Base-by-base conservation (phyloP, 495 filamentous ascomycete genomes). In the Penicillium turbatum region DNA sequence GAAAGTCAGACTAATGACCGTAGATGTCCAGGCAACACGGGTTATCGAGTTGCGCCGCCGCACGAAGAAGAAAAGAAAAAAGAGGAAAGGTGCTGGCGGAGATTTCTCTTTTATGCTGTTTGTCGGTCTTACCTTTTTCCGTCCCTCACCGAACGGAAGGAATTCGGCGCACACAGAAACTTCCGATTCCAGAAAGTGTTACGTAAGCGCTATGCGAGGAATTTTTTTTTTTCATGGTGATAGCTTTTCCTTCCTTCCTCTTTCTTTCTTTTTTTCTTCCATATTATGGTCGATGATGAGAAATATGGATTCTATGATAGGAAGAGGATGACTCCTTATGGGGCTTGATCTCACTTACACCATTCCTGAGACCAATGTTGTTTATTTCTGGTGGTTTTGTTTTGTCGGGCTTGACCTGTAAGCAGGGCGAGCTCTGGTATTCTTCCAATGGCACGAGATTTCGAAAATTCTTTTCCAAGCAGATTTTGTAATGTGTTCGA, bases 321-420 rank as follows among this genome's bases (percentile, higher is more conserved):
- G 80, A 83, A 83, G 80, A 83, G 80, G 72, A 76, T 83, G 80
- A 83, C 68, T 70, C 67, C 67, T 54, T 53, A 40, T 67, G 68
- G 70, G 77, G 64, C 39, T 67, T 82, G 79, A 82, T 81, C 77
- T 82, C 53, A 66, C 68, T 61, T 47, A 64, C 66, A 72, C 72
- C 74, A 74, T 74, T 64, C 65, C 72, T 74, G 72, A 74, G 63
- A 63, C 72, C 71, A 62, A 54, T 53, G 52, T 35, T 60, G 56
- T 40, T 51, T 43, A 26, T 59, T 51, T 47, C 36, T 35, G 36
- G n/a, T n/a, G n/a, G n/a, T 29, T 48, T 34, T 48, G 36, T 53
- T 37, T 45, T 51, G 27, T 27, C 13, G 39, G n/a, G 29, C 12
- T 44, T 8, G 27, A 24, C 46, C 31, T 32, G 35, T 2, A 38